Evolutionary conservation across 2,329 filamentous ascomycete genomes (phyloP), one percentile per base, ranked within the genome.

Genomic region (Fusarium verticillioides): DNA sequence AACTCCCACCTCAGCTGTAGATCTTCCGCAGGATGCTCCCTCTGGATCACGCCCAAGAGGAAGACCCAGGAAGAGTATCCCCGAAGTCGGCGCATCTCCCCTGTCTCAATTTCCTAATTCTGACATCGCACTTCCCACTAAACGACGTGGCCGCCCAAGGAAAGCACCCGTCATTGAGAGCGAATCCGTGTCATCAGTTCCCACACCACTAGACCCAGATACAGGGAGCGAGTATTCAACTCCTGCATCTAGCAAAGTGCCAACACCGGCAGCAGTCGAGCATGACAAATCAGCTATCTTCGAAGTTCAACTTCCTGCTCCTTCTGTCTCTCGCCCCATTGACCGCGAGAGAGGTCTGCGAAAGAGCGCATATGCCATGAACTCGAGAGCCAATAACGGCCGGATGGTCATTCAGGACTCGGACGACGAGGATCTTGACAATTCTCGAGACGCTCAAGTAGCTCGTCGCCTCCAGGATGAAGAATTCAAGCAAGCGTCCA

Each of bases 281-380:
- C 36, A 65, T 34, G 57, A 36, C 15, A 78, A 78, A 44, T 65
- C 73, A 13, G 40, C 54, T 23, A 66, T 72, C 30, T 53, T 83
- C 7, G 79, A 83, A 70, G 77, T 83, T 15, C 79, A 70, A 10
- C 61, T 79, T 30, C 80, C 79, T 28, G 66, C 72, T 4, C 72
- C 65, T 50, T 66, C 77, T 47, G 59, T 50, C 3, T 59, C 53
- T 10, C 63, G 65, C 13, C 66, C 60, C 21, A 15, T 36, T n/a
- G 78, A 79, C 28, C 75, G 73, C 28, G 81, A 83, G 34, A 73
- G 78, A n/a, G 75, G 74, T 18, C 54, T 82, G 19, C 76, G 79
- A 21, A 77, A 76, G 13, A 90, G 86, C 81, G 82, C 86, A 56
- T 87, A 84, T 69, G 83, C 87, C 5, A 79, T 89, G 75, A 82